Conservation (phyloP, 345 rosid species). For the Iberis pinnata region DNA sequence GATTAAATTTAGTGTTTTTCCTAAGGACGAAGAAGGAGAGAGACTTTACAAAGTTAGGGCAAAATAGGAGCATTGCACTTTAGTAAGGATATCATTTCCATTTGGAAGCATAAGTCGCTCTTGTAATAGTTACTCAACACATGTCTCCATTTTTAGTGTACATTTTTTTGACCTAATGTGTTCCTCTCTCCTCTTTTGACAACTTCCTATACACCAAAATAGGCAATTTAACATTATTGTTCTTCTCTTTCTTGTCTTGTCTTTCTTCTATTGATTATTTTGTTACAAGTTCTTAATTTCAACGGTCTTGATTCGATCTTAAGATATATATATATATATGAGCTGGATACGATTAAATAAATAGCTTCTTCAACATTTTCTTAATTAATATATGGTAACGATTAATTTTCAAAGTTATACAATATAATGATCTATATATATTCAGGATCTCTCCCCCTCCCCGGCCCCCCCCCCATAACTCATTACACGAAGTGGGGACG, state of each 20-base stretch:
- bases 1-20: conserved; percentile 29
- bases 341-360: no score
- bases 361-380: conserved; percentile 14
- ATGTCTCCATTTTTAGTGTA: conserved; percentile 30
- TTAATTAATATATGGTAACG: no score
- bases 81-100: conserved; percentile 21
- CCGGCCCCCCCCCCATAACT: conserved; percentile 37
- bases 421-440: no score
- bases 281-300: conserved; percentile 1
- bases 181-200: conserved; percentile 14
- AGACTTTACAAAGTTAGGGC: conserved; percentile 35
- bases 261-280: background rate
- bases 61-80: conserved; percentile 22
- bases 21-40: conserved; percentile 27
- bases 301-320: conserved; percentile 28
- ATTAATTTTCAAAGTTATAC: background rate
- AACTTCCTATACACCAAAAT: conserved; percentile 30
- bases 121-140: conserved; percentile 35
- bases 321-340: conserved; percentile 18
- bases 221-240: conserved; percentile 24
- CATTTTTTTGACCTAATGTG: conserved; percentile 20
- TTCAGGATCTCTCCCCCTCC: conserved; percentile 17
- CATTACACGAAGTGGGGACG: conserved; percentile 31
- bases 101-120: conserved; percentile 34
- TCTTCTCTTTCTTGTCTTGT: conserved; percentile 28